phyloP scores from a whole-genome alignment of 345 rosid genomes.

The Physaria fendleri region DNA sequence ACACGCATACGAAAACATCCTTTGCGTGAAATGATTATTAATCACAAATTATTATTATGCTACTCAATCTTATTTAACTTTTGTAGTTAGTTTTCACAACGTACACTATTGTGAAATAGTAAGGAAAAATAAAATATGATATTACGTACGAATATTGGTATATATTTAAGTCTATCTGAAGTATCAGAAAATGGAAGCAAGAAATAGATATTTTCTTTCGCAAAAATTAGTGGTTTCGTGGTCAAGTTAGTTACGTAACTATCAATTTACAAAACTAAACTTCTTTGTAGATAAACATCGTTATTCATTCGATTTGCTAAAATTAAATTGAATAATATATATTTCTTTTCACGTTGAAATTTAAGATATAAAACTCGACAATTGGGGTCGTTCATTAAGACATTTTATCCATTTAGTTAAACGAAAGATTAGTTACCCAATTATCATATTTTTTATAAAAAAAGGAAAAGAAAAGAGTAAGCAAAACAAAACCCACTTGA shows the following conservation, averaged over 20 bases:
- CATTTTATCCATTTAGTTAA: not conserved
- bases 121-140: not conserved
- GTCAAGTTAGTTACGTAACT: constrained; percentile 26
- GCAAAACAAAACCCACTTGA: not conserved
- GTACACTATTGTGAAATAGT: not conserved
- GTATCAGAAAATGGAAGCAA: constrained; percentile 4
- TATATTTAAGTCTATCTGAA: constrained; percentile 13
- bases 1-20: constrained; percentile 24
- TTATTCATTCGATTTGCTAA: not conserved
- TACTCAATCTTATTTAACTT: not conserved
- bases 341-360: not conserved
- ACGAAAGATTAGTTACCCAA: not conserved
- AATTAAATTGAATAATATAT: not conserved
- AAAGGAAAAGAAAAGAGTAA: not conserved
- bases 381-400: not conserved
- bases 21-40: constrained; percentile 6
- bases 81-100: no score
- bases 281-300: constrained; percentile 22
- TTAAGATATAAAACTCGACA: not conserved
- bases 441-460: not conserved
- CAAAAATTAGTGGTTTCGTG: constrained; percentile 9
- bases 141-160: no score
- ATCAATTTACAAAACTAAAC: not conserved
- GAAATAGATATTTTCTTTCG: not conserved
- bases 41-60: not conserved